Conservation (phyloP, 768 basidiomycete genomes). For the Glaciozyma antarctica region DNA sequence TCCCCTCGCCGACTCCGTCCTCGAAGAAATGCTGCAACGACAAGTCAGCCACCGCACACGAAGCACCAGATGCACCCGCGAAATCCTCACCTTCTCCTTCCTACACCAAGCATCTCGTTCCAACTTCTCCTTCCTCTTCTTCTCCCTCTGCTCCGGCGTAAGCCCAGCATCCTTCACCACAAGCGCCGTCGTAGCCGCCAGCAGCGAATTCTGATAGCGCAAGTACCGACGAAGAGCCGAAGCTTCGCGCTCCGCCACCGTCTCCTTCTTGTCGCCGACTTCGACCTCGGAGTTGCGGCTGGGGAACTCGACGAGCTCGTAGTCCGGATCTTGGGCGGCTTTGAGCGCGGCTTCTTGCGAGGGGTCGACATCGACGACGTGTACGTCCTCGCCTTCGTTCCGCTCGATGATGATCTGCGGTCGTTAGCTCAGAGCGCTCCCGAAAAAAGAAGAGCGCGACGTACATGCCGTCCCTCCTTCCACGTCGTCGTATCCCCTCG, state of each 20-base stretch:
- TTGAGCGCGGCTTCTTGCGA: constrained; percentile 5
- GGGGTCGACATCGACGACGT: constrained; percentile 26
- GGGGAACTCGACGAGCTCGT: not conserved
- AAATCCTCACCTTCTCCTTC: constrained; percentile 8
- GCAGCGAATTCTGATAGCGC: constrained; percentile 18
- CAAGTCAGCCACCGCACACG: not conserved
- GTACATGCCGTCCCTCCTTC: constrained; percentile 28
- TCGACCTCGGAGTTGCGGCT: constrained; percentile 13
- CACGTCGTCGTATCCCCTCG: constrained; percentile 16
- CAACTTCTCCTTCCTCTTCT: constrained; percentile 20
- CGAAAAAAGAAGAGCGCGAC: not conserved
- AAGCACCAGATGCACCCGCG: no score
- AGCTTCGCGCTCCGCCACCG: no score
- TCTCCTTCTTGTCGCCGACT: not conserved
- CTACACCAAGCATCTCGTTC: constrained; percentile 28
- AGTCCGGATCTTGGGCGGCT: not conserved
- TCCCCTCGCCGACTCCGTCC: constrained; percentile 8
- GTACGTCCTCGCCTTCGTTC: constrained; percentile 23
- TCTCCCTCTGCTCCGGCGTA: constrained; percentile 8
- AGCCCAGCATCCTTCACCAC: constrained; percentile 5
- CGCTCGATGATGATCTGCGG: constrained; percentile 30
- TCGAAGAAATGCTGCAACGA: constrained; percentile 16
- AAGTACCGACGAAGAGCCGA: not conserved
- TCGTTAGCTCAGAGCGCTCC: not conserved
- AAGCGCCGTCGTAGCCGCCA: constrained; percentile 7